Evolutionary conservation across 2,329 filamentous ascomycete species (phyloP).

Genomic region (Alternaria gaisen): DNA sequence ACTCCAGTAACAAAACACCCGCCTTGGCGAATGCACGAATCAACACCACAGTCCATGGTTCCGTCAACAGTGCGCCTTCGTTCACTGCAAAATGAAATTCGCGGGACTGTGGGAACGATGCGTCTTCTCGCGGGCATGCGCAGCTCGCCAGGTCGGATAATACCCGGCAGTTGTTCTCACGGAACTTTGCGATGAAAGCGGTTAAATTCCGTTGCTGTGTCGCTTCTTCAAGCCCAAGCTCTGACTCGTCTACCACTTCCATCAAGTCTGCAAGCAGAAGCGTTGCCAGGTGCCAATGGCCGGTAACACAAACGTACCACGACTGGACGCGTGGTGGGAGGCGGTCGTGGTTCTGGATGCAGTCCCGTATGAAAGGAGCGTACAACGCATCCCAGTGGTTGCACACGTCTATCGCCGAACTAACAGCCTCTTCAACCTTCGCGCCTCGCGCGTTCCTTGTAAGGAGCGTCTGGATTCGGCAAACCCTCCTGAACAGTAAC

Average conservation of each 20-base stretch:
- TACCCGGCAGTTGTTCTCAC: slow-evolving; percentile 56
- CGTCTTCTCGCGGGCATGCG: slow-evolving; percentile 49
- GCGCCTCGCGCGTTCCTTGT: slow-evolving; percentile 51
- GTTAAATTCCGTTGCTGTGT: slow-evolving; percentile 37
- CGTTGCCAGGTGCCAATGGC: slow-evolving; percentile 66
- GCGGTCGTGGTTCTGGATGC: slow-evolving; percentile 59
- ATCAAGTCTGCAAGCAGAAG: slow-evolving; percentile 65
- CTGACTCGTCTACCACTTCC: slow-evolving; percentile 58
- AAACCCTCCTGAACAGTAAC: slow-evolving; percentile 65
- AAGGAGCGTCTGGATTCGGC: slow-evolving; percentile 64
- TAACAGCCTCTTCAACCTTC: slow-evolving; percentile 60
- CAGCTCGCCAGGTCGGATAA: slow-evolving; percentile 61
- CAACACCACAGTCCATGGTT: slow-evolving; percentile 67
- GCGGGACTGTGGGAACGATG: slow-evolving; percentile 43
- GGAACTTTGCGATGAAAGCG: slow-evolving; percentile 53
- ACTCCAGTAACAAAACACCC: slow-evolving; percentile 53
- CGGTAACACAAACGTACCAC: slow-evolving; percentile 67
- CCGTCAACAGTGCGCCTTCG: slow-evolving; percentile 65
- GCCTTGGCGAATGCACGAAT: slow-evolving; percentile 64
- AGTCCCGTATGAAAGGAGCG: slow-evolving; percentile 62
- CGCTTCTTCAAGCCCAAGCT: slow-evolving; percentile 31
- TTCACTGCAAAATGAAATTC: slow-evolving; percentile 64
- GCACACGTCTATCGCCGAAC: slow-evolving; percentile 60
- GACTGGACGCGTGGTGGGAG: slow-evolving; percentile 65
- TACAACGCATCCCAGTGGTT: slow-evolving; percentile 65